Percentiles rank a stretch among this genome's conserved stretches.
Evolutionary conservation across 1,139 yeast species (phyloP).

Genomic region (Kodamaea sp.): DNA sequence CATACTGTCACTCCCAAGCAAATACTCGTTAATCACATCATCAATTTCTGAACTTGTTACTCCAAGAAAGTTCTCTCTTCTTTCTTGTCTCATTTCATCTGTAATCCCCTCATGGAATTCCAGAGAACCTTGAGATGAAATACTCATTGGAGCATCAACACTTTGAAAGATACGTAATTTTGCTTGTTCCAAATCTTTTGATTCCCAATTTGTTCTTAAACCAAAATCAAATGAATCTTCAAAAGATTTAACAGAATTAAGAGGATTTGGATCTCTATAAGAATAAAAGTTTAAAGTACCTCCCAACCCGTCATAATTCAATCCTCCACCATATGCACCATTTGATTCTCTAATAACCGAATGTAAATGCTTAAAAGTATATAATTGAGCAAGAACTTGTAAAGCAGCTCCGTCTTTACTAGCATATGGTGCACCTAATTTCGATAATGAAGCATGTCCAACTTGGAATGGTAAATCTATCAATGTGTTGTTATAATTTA

Average conservation of each 20-base stretch:
- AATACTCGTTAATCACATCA: slow-evolving; percentile 60
- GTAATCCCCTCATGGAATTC: slow-evolving; percentile 67
- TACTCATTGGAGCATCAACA: slow-evolving; percentile 85
- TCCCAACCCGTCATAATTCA: slow-evolving; percentile 74
- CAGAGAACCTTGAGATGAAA: slow-evolving; percentile 70
- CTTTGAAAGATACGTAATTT: slow-evolving; percentile 87
- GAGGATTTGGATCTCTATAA: slow-evolving; percentile 89
- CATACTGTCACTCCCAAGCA: slow-evolving; percentile 33
- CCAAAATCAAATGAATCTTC: slow-evolving; percentile 57
- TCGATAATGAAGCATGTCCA: slow-evolving; percentile 72
- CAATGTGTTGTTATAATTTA: slow-evolving; percentile 30
- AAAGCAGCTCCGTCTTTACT: slow-evolving; percentile 79
- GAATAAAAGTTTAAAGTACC: slow-evolving; percentile 83
- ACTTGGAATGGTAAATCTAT: slow-evolving; percentile 86
- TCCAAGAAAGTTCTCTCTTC: slow-evolving; percentile 70
- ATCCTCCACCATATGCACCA: slow-evolving; percentile 98
- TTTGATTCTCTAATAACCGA: slow-evolving; percentile 91
- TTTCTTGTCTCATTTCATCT: slow-evolving; percentile 74
- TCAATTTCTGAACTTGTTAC: slow-evolving; percentile 61
- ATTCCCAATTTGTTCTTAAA: slow-evolving; percentile 46
- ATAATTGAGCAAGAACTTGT: slow-evolving; percentile 74
- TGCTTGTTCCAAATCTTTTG: slow-evolving; percentile 78
- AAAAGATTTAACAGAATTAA: slow-evolving; percentile 62
- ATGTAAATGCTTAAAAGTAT: slow-evolving; percentile 82
- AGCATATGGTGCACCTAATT: slow-evolving; percentile 63